phyloP scores from a whole-genome alignment of 495 filamentous ascomycete species.

The Penicillium salamii region DNA sequence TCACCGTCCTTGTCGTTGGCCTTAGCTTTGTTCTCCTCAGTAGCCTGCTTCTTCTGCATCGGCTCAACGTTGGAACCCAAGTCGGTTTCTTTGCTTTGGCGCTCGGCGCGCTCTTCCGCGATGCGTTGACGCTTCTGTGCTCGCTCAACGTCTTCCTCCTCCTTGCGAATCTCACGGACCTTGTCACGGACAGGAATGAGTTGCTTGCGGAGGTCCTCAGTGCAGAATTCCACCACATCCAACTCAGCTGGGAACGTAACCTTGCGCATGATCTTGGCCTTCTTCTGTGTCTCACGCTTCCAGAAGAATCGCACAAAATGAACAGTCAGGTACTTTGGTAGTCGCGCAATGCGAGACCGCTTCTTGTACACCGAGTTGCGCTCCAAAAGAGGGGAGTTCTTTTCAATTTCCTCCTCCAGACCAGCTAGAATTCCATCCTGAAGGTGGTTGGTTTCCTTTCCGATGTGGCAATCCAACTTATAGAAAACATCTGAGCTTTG shows the following conservation, averaged over 20 bases:
- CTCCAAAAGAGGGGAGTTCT: slow-evolving; percentile 73
- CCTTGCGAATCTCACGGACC: slow-evolving; percentile 92
- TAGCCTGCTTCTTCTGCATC: slow-evolving; percentile 50
- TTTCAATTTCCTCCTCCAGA: slow-evolving; percentile 86
- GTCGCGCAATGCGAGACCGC: slow-evolving; percentile 76
- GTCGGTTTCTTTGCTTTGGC: slow-evolving; percentile 41
- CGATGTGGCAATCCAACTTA: slow-evolving; percentile 95
- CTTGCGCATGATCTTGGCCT: slow-evolving; percentile 99
- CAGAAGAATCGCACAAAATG: slow-evolving; percentile 99
- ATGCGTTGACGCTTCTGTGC: slow-evolving; percentile 84
- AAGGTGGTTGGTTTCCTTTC: slow-evolving; percentile 78
- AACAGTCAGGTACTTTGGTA: slow-evolving; percentile 93
- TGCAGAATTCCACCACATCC: slow-evolving; percentile 92
- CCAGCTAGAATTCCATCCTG: slow-evolving; percentile 80
- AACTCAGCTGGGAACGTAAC: slow-evolving; percentile 93
- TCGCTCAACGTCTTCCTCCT: slow-evolving; percentile 85
- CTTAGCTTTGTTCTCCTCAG: slow-evolving; percentile 53
- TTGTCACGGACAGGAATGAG: slow-evolving; percentile 91
- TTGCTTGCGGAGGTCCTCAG: slow-evolving; percentile 77
- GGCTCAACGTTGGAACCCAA: slow-evolving; percentile 35
- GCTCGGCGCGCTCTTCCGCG: slow-evolving; percentile 59
- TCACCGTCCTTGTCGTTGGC: slow-evolving; percentile 60
- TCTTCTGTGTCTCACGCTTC: slow-evolving; percentile 91
- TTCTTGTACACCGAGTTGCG: slow-evolving; percentile 85
- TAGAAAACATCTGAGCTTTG: slow-evolving; percentile 71